These are phyloP conservation scores for Spatholobus suberectus DNA, from an alignment of 306 rosid species.

Conservation along the genomic window DNA sequence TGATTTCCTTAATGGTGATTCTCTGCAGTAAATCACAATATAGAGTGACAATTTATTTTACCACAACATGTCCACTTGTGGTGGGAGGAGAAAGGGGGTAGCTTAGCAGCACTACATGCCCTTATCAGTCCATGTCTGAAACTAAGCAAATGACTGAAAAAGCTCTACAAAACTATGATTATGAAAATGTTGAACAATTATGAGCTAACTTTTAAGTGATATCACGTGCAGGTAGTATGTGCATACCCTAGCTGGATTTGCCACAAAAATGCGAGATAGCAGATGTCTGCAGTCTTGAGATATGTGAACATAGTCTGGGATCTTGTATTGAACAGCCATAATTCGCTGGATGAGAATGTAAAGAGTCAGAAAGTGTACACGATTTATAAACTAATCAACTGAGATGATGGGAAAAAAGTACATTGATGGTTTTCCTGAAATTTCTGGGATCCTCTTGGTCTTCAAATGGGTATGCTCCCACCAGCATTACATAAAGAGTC, in stretches of 20 bases:
- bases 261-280: slow-evolving; percentile 80
- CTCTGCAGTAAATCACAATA: slow-evolving; percentile 58
- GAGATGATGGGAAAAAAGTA: slow-evolving; percentile 34
- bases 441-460: slow-evolving; percentile 85
- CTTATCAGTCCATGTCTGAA: slow-evolving; percentile 8
- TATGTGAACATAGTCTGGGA: slow-evolving; percentile 90
- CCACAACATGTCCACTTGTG: background rate
- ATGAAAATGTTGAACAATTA: slow-evolving; percentile 19
- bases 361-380: slow-evolving; percentile 27
- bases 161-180: background rate
- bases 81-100: background rate
- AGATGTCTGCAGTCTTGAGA: slow-evolving; percentile 83
- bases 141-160: background rate
- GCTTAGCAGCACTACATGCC: background rate
- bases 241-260: slow-evolving; percentile 71
- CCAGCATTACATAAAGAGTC: slow-evolving; percentile 91
- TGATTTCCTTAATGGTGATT: slow-evolving; percentile 79
- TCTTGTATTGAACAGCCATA: slow-evolving; percentile 87
- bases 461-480: slow-evolving; percentile 92
- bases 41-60: slow-evolving; percentile 39
- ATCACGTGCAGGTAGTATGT: background rate
- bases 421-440: slow-evolving; percentile 89
- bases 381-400: slow-evolving; percentile 11
- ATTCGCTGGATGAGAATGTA: slow-evolving; percentile 65
- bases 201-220: slow-evolving; percentile 29